Base-by-base conservation (phyloP, 306 rosid genomes). In the Quercus aquifolioides region DNA sequence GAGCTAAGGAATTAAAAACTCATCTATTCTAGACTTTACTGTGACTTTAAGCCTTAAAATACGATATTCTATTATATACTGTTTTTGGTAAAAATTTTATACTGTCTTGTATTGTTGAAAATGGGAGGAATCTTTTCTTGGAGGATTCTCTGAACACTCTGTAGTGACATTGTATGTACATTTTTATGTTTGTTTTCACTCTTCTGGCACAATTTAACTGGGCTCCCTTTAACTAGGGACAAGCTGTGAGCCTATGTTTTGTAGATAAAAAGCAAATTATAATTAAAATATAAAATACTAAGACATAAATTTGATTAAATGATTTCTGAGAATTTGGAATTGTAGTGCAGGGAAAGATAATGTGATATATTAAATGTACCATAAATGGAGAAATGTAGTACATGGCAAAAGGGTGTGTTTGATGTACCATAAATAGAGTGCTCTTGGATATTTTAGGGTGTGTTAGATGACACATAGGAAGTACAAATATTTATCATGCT, bases 121-220 rank as follows among this genome's bases (percentile, higher is more conserved):
- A 55, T 76, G 14, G 31, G 46, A 41, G 74, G 46, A 55, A 31
- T 55, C 49, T 84, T 74, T 73, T 82, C 76, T 81, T 80, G 87
- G 88, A 1, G 60, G 19, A 85, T 87, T 80, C 88, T 52, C 58
- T 73, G 63, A 18, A 26, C 15, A 23, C 73, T 65, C 17, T 56
- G 10, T 31, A 60, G 64, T 55, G 38, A 76, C n/a, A 59, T 73
- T 77, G 5, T 63, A 14, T 74, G 2, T 63, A 23, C 21, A 75
- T 52, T 31, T 57, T 80, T 57, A 19, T 79, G 11, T 17, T 51
- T 75, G 41, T 49, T 81, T 75, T 8, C 78, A 43, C 23, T 71
- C 21, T 13, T 7, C 63, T 79, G 55, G 28, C 9, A 10, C 6
- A 11, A 68, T 68, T 7, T 33, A 33, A 26, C 10, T 28, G 43